A percentile compares a stretch with the other conserved stretches of the same genome.
These are phyloP conservation scores for Leishmania mexicana DNA, from an alignment of 208 protist genomes.

Conservation along the genomic window DNA sequence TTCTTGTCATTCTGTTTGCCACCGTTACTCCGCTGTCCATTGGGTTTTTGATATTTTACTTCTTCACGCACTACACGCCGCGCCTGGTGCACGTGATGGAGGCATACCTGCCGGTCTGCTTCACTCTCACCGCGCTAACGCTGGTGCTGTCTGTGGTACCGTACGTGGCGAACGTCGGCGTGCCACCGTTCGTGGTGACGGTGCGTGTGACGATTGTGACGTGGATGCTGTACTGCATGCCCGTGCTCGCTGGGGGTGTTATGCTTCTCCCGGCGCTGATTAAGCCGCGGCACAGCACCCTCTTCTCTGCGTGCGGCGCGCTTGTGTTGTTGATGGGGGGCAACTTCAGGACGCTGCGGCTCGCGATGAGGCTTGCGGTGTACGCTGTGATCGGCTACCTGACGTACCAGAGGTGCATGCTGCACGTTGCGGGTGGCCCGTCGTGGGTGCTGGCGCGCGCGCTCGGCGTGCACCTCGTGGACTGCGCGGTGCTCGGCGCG, in stretches of 20 bases:
- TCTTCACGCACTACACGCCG: slow-evolving; percentile 53
- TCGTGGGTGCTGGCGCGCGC: slow-evolving; percentile 14
- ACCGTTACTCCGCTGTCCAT: slow-evolving; percentile 42
- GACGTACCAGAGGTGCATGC: slow-evolving; percentile 48
- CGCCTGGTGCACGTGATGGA: slow-evolving; percentile 39
- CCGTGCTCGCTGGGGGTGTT: slow-evolving; percentile 27
- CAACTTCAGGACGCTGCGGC: slow-evolving; percentile 40
- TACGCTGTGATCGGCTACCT: slow-evolving; percentile 64
- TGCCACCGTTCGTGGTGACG: slow-evolving; percentile 38
- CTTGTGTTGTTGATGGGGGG: slow-evolving; percentile 36
- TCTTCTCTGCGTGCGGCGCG: slow-evolving; percentile 23
- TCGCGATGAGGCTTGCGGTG: slow-evolving; percentile 39
- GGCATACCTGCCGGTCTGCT: slow-evolving; percentile 35
- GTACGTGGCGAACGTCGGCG: slow-evolving; percentile 47
- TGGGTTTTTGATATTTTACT: slow-evolving; percentile 45
- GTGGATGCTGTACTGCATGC: slow-evolving; percentile 54
- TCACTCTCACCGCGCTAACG: slow-evolving; percentile 28
- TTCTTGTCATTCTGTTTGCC: slow-evolving; percentile 53
- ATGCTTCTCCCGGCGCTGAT: slow-evolving; percentile 41
- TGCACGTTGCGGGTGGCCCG: slow-evolving; percentile 15
- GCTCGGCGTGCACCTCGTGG: slow-evolving; percentile 22
- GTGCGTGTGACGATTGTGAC: slow-evolving; percentile 54
- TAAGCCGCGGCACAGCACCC: slow-evolving; percentile 55
- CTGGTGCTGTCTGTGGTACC: slow-evolving; percentile 65
- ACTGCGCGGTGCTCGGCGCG: slow-evolving; percentile 41